Conservation (phyloP, 1,139 yeast species). For the Protomyces gravidus region DNA sequence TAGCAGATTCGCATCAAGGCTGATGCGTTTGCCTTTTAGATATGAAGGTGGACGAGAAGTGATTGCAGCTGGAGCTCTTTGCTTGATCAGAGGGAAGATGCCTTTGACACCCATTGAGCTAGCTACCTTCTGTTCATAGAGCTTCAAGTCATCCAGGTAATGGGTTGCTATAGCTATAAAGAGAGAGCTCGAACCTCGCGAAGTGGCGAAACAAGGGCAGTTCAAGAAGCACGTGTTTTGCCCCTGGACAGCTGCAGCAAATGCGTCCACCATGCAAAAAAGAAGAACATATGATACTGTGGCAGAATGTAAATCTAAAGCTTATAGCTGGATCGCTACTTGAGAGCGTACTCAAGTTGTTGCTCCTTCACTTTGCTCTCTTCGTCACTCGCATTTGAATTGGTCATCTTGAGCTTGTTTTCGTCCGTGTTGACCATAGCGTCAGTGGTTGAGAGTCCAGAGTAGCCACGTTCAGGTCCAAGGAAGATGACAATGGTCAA, state of each 20-base stretch:
- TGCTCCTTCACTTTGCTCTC: not conserved
- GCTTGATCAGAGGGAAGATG: slow-evolving; percentile 7
- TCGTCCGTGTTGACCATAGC: not conserved
- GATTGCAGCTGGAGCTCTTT: slow-evolving; percentile 1
- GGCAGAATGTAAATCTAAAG: no score
- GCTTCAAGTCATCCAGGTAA: no score
- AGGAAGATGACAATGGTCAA: slow-evolving; percentile 55
- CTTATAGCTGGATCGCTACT: no score
- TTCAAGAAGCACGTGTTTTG: no score
- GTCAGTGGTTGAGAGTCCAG: slow-evolving; percentile 3
- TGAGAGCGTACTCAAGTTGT: not conserved
- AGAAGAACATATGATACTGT: no score
- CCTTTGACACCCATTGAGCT: slow-evolving; percentile 28
- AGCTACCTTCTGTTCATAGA: no score
- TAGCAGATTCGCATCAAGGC: slow-evolving; percentile 21
- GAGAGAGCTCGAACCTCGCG: no score
- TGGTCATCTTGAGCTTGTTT: not conserved
- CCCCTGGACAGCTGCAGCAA: no score
- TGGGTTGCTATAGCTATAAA: no score
- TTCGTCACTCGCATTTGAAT: not conserved
- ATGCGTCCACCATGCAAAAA: no score
- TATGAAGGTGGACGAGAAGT: not conserved
- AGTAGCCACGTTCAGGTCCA: slow-evolving; percentile 58
- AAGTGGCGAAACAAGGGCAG: no score
- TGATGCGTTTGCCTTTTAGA: slow-evolving; percentile 11